Evolutionary conservation across 2,329 filamentous ascomycete species (phyloP).

Genomic region (Neospermospora avenae): DNA sequence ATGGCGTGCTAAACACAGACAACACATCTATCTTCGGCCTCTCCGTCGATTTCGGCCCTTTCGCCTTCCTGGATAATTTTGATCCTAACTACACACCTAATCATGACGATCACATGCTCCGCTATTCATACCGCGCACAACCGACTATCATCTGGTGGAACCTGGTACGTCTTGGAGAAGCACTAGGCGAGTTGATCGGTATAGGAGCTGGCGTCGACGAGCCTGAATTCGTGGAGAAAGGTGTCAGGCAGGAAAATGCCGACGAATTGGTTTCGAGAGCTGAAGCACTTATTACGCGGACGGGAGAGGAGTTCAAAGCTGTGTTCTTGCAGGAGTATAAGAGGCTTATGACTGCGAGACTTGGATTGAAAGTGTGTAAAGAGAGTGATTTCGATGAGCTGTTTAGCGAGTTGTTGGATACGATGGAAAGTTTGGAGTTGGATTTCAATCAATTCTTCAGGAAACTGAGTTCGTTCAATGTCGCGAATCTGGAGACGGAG

Average conservation of each 20-base stretch:
- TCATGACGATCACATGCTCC: slow-evolving; percentile 83
- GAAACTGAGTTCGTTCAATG: slow-evolving; percentile 61
- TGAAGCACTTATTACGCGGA: slow-evolving; percentile 75
- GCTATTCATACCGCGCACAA: slow-evolving; percentile 92
- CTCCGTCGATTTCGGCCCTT: slow-evolving; percentile 92
- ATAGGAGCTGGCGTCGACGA: slow-evolving; percentile 71
- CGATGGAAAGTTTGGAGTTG: slow-evolving; percentile 74
- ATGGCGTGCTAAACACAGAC: slow-evolving; percentile 95
- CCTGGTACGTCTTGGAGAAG: slow-evolving; percentile 84
- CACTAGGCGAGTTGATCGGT: slow-evolving; percentile 83
- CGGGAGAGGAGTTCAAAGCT: slow-evolving; percentile 83
- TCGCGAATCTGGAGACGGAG: slow-evolving; percentile 62
- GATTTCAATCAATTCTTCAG: slow-evolving; percentile 97
- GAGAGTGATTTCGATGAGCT: slow-evolving; percentile 75
- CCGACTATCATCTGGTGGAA: slow-evolving; percentile 99
- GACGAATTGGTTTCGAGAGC: slow-evolving; percentile 72
- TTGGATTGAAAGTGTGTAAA: slow-evolving; percentile 70
- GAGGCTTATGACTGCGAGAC: slow-evolving; percentile 71
- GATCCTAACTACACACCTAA: slow-evolving; percentile 94
- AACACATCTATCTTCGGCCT: slow-evolving; percentile 91
- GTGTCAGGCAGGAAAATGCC: slow-evolving; percentile 66
- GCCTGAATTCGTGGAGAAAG: slow-evolving; percentile 65
- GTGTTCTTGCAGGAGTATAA: slow-evolving; percentile 91
- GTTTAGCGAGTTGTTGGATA: slow-evolving; percentile 80
- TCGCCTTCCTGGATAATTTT: slow-evolving; percentile 97